These are phyloP conservation scores for Dactylellina leptospora DNA, from an alignment of 2,329 filamentous ascomycete genomes.

Conservation along the genomic window DNA sequence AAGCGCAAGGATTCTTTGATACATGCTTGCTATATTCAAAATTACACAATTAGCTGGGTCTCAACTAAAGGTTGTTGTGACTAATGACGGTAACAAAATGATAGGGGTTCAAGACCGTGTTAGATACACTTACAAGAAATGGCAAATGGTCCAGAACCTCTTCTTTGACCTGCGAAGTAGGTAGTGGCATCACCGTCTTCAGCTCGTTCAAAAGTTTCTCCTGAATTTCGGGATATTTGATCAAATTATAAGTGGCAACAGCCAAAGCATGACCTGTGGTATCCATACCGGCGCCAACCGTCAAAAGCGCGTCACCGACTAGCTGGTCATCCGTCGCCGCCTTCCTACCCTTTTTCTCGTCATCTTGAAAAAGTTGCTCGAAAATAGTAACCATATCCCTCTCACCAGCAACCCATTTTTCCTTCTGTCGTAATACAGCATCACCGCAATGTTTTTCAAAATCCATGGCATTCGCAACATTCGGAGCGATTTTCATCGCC, in stretches of 20 bases:
- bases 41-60: no score
- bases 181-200: slow-evolving; percentile 20
- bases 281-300: slow-evolving; percentile 35
- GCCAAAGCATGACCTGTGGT: slow-evolving; percentile 25
- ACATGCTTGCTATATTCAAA: slow-evolving; percentile 14
- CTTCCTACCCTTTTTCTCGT: slow-evolving; percentile 29
- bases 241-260: slow-evolving; percentile 20
- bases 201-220: slow-evolving; percentile 24
- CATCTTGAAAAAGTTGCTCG: slow-evolving; percentile 30
- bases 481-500: slow-evolving; percentile 12
- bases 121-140: slow-evolving; percentile 4
- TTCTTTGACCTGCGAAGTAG: slow-evolving; percentile 14
- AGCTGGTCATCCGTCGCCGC: slow-evolving; percentile 16
- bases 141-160: slow-evolving; percentile 17
- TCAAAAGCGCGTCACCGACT: slow-evolving; percentile 9
- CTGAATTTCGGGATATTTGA: slow-evolving; percentile 26
- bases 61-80: not conserved
- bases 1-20: slow-evolving; percentile 42
- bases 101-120: not conserved
- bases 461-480: slow-evolving; percentile 6
- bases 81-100: not conserved
- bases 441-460: slow-evolving; percentile 16
- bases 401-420: slow-evolving; percentile 16
- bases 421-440: slow-evolving; percentile 25
- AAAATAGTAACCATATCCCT: slow-evolving; percentile 29